phyloP scores from a whole-genome alignment of 371 early-diverging fungal genomes.

The Mortierella sp. region DNA sequence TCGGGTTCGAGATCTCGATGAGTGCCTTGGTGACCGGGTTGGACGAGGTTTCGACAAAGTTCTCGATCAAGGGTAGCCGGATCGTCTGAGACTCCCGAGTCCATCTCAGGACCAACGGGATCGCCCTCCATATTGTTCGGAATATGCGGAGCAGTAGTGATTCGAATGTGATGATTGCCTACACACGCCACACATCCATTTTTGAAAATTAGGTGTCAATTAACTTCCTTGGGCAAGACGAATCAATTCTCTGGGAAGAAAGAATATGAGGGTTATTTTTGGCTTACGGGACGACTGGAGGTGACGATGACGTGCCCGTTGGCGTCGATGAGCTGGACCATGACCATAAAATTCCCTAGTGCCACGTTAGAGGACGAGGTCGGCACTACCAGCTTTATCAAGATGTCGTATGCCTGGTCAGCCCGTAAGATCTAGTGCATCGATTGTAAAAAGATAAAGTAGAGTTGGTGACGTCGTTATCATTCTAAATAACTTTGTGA shows the following conservation, averaged over 20 bases:
- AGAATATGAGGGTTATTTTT: too few relatives aligned
- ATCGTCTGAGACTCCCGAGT: constrained; percentile 74
- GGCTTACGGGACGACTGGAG: constrained; percentile 78
- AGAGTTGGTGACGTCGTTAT: not conserved
- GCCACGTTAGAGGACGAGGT: constrained; percentile 79
- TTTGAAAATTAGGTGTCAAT: too few relatives aligned
- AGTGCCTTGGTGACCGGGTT: constrained; percentile 71
- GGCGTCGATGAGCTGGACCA: constrained; percentile 67
- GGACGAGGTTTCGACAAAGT: constrained; percentile 70
- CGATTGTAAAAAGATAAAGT: not conserved
- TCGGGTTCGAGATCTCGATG: constrained; percentile 70
- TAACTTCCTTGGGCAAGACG: too few relatives aligned
- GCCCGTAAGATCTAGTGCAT: constrained; percentile 63
- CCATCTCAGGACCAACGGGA: constrained; percentile 75
- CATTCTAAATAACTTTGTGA: too few relatives aligned
- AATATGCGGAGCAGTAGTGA: constrained; percentile 72
- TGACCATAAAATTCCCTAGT: constrained; percentile 89
- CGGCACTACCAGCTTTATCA: constrained; percentile 80
- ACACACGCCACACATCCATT: too few relatives aligned
- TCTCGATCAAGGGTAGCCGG: constrained; percentile 71
- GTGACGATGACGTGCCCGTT: constrained; percentile 60
- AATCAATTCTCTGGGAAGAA: too few relatives aligned
- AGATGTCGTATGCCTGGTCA: constrained; percentile 78
- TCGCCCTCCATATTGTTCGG: constrained; percentile 66
- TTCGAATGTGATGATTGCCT: constrained; percentile 79